Conservation (phyloP, 768 basidiomycete genomes). For the Asterophora parasitica region DNA sequence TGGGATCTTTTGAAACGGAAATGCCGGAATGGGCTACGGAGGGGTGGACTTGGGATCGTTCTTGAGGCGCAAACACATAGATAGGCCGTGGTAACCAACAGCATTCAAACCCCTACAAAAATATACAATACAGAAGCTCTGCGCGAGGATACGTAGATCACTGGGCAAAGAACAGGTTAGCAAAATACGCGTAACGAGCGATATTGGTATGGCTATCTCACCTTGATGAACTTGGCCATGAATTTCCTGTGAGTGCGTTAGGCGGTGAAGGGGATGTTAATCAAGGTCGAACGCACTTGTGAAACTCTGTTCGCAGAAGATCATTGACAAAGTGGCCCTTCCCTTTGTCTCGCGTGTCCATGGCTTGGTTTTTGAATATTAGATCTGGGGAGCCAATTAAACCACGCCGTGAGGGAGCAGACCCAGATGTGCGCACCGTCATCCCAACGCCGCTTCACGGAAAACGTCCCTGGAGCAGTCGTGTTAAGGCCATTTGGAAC, state of each 20-base stretch:
- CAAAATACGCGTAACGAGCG: no score
- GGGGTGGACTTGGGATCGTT: slow-evolving; percentile 63
- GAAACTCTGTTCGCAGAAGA: slow-evolving; percentile 88
- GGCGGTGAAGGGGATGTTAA: not conserved
- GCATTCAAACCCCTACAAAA: slow-evolving; percentile 10
- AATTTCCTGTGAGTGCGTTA: slow-evolving; percentile 61
- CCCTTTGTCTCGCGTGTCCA: slow-evolving; percentile 54
- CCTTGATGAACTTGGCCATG: slow-evolving; percentile 90
- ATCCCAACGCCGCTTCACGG: slow-evolving; percentile 93
- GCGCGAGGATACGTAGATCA: not conserved
- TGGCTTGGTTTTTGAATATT: slow-evolving; percentile 98
- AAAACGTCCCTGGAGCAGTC: slow-evolving; percentile 75
- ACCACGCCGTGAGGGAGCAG: not conserved
- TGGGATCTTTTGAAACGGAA: slow-evolving; percentile 81
- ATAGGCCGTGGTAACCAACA: not conserved
- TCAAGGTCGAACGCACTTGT: slow-evolving; percentile 57
- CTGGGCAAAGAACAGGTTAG: not conserved
- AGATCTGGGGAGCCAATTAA: slow-evolving; percentile 52
- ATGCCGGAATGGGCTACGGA: slow-evolving; percentile 87
- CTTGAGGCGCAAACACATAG: slow-evolving; percentile 12
- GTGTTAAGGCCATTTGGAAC: slow-evolving; percentile 64
- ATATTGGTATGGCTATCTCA: slow-evolving; percentile 19
- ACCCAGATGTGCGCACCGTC: slow-evolving; percentile 55
- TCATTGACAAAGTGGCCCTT: slow-evolving; percentile 92
- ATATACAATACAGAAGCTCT: slow-evolving; percentile 10